These are phyloP conservation scores for Globisporangium nunn DNA, from an alignment of 352 stramenopile species.

Conservation along the genomic window DNA sequence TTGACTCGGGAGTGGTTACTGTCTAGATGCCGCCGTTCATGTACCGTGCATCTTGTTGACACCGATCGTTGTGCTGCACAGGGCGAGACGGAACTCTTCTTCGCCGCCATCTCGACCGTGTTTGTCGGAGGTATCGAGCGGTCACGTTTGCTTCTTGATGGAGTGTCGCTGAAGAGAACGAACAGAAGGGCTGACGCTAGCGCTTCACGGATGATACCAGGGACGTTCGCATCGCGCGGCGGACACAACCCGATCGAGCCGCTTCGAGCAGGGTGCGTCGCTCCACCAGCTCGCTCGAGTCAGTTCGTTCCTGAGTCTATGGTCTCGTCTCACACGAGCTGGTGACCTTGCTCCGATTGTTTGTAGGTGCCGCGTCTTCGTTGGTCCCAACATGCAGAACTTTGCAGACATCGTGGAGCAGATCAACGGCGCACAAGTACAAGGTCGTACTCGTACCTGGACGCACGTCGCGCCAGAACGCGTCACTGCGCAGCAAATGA, in stretches of 20 bases:
- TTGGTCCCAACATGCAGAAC: slow-evolving; percentile 65
- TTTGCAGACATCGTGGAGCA: slow-evolving; percentile 48
- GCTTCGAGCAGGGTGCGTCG: slow-evolving; percentile 38
- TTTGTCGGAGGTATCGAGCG: slow-evolving; percentile 48
- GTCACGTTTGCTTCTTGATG: no score
- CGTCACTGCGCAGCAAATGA: background rate
- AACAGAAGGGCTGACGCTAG: background rate
- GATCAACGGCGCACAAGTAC: slow-evolving; percentile 10
- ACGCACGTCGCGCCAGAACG: no score
- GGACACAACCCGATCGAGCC: slow-evolving; percentile 78
- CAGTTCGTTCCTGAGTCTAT: no score
- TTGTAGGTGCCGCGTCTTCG: slow-evolving; percentile 48
- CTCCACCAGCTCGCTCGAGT: background rate
- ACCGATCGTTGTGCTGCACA: slow-evolving; percentile 6
- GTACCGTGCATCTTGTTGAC: background rate
- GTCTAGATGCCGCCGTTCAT: background rate
- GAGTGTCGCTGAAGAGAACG: background rate
- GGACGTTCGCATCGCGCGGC: slow-evolving; percentile 48
- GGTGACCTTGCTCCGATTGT: background rate
- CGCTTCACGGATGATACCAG: slow-evolving; percentile 5
- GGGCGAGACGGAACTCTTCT: slow-evolving; percentile 59
- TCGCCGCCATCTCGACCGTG: slow-evolving; percentile 33
- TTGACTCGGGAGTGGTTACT: background rate
- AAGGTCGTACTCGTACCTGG: background rate
- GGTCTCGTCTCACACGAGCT: background rate